Evolutionary conservation across 495 filamentous ascomycete genomes (phyloP).

Genomic region (Xylaria sp.): DNA sequence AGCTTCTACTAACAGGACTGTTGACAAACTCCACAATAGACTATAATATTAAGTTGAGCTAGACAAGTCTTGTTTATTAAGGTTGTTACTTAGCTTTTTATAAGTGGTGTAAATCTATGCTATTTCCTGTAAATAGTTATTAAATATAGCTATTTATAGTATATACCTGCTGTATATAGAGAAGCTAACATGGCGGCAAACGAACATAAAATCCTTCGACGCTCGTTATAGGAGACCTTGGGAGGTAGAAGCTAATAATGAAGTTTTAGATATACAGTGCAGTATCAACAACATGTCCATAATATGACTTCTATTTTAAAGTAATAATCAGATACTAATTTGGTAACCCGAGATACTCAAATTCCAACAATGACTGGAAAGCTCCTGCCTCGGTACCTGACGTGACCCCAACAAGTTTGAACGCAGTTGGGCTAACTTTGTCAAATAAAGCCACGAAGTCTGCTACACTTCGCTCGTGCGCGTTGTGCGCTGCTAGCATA

Average conservation of each 20-base stretch:
- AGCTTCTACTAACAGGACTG: no score
- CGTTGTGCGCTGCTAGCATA: conserved; percentile 41
- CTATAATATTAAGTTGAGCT: no score
- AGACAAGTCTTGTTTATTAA: not conserved
- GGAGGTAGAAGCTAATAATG: not conserved
- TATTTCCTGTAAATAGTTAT: not conserved
- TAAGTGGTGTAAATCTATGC: not conserved
- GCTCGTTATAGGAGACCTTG: not conserved
- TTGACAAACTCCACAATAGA: no score
- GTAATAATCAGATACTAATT: not conserved
- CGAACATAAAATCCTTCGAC: not conserved
- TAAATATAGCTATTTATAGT: not conserved
- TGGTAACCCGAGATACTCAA: conserved; percentile 19
- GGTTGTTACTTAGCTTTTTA: not conserved
- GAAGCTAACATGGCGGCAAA: no score
- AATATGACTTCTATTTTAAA: not conserved
- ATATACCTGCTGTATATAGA: not conserved
- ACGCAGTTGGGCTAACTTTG: conserved; percentile 26
- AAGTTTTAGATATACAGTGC: no score
- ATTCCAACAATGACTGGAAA: conserved; percentile 41
- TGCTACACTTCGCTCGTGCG: conserved; percentile 36
- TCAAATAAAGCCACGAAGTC: conserved; percentile 40
- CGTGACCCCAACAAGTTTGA: conserved; percentile 34
- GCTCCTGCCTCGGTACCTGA: conserved; percentile 36
- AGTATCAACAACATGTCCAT: not conserved